Evolutionary conservation across 108 stramenopile genomes (phyloP), one percentile per base, ranked within the genome.

Genomic region (Cyclostephanos tholiformis): DNA sequence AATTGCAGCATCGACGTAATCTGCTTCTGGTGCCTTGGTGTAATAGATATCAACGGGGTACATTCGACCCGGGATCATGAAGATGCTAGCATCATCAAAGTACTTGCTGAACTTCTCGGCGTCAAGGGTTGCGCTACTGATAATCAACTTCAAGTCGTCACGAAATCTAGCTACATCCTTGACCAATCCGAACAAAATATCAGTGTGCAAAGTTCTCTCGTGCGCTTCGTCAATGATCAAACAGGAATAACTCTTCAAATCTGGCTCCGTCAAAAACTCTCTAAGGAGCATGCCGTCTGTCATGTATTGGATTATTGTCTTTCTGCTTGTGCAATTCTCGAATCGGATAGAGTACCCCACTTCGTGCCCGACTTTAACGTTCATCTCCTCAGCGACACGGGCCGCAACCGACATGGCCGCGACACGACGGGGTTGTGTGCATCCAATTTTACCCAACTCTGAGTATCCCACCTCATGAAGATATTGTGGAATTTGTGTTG

Each of bases 181-280:
- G 36, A 98, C 87, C 30, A 98, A 79, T 0, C 97, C 97, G 79
- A 99, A 98, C 29, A 98, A 84, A 65, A 99, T 97, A 71, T 98
- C 98, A 11, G 96, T 98, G 80, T 98, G 97, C 58, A 99, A 85
- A 6, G 97, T 97, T 50, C 98, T 84, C 79, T 99, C 99, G 72
- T 99, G 99, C 30, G 99, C 98, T 82, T 99, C 99, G 72, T 99
- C 99, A 65, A 97, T 91, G 69, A 98, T 97, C 77, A 99, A 92
- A 50, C 95, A 96, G 20, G 90, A 92, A 84, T 99, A 99, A 67
- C 91, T 90, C n/a, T 86, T 89, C 51, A 99, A 71, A 82, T 98
- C 97, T 0, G 97, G 97, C 77, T 98, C 97, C 13, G 96, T 97
- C 27, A 98, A 82, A 51, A 99, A 96, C 80, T 99, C 98, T n/a